Percentiles rank a stretch among this genome's conserved stretches.
Conservation (phyloP, 495 filamentous ascomycete species). For the Xylaria palmicola region DNA sequence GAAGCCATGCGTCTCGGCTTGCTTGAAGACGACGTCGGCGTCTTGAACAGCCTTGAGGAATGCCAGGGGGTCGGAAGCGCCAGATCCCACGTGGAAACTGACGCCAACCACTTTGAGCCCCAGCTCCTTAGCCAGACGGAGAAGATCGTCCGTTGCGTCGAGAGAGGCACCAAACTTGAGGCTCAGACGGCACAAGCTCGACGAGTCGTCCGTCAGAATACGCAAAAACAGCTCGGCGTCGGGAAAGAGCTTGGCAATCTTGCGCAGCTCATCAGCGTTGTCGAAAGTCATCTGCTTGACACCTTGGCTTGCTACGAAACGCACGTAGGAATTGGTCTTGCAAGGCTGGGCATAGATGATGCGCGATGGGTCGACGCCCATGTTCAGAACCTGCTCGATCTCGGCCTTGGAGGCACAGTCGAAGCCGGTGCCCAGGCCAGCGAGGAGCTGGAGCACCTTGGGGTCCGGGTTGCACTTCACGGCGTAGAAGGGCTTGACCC, state of each 20-base stretch:
- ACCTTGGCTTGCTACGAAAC: slow-evolving; percentile 75
- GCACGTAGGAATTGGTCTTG: slow-evolving; percentile 97
- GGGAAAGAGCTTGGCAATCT: slow-evolving; percentile 88
- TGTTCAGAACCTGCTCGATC: slow-evolving; percentile 83
- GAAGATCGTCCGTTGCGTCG: slow-evolving; percentile 72
- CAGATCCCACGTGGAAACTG: slow-evolving; percentile 97
- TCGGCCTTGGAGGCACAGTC: slow-evolving; percentile 97
- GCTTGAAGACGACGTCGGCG: slow-evolving; percentile 85
- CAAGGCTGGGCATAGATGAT: slow-evolving; percentile 99
- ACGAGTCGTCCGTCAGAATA: slow-evolving; percentile 94
- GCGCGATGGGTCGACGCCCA: slow-evolving; percentile 83
- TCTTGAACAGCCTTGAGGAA: slow-evolving; percentile 90
- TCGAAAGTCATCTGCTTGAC: slow-evolving; percentile 99
- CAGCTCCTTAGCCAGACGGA: slow-evolving; percentile 80
- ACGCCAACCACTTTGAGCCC: slow-evolving; percentile 94
- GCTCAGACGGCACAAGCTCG: slow-evolving; percentile 88
- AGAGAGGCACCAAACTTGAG: slow-evolving; percentile 94
- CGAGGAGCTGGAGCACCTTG: slow-evolving; percentile 82
- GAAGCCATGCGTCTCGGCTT: slow-evolving; percentile 75
- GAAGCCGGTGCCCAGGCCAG: slow-evolving; percentile 87
- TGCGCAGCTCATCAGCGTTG: slow-evolving; percentile 96
- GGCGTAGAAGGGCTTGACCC: slow-evolving; percentile 93
- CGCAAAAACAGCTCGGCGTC: slow-evolving; percentile 88
- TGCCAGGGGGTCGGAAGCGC: slow-evolving; percentile 83
- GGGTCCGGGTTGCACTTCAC: slow-evolving; percentile 98